Percentiles rank a stretch among this genome's conserved stretches.
These are phyloP conservation scores for Fraxinus dipetala DNA, from an alignment of 305 asterid genomes.

Conservation along the genomic window DNA sequence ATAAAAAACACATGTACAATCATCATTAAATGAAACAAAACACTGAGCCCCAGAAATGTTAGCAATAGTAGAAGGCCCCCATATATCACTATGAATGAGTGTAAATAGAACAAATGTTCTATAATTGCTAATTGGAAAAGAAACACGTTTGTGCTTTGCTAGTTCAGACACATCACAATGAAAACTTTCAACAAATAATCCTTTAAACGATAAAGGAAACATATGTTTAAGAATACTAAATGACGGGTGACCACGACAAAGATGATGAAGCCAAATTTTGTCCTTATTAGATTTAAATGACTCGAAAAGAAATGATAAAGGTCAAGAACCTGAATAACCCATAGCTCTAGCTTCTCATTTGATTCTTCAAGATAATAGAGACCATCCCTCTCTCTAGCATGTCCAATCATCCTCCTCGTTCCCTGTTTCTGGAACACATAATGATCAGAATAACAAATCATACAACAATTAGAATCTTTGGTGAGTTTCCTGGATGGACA, in stretches of 20 bases:
- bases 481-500: not conserved
- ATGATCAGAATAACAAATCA: not conserved
- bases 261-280: not conserved
- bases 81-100: too few relatives aligned
- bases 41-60: too few relatives aligned
- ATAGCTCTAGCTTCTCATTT: not conserved
- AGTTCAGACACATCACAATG: not conserved
- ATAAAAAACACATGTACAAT: too few relatives aligned
- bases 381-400: not conserved
- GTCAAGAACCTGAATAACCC: not conserved
- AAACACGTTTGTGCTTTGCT: not conserved
- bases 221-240: not conserved
- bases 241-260: not conserved
- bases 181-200: not conserved
- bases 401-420: conserved; percentile 9
- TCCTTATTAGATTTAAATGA: not conserved
- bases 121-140: too few relatives aligned
- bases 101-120: too few relatives aligned
- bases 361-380: not conserved
- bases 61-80: too few relatives aligned
- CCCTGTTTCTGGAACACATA: conserved; percentile 1
- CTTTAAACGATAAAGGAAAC: not conserved
- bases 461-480: not conserved
- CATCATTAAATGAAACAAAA: too few relatives aligned
- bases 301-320: not conserved